Evolutionary conservation across 2,329 filamentous ascomycete genomes (phyloP).

Genomic region (Westerdykella ornata): DNA sequence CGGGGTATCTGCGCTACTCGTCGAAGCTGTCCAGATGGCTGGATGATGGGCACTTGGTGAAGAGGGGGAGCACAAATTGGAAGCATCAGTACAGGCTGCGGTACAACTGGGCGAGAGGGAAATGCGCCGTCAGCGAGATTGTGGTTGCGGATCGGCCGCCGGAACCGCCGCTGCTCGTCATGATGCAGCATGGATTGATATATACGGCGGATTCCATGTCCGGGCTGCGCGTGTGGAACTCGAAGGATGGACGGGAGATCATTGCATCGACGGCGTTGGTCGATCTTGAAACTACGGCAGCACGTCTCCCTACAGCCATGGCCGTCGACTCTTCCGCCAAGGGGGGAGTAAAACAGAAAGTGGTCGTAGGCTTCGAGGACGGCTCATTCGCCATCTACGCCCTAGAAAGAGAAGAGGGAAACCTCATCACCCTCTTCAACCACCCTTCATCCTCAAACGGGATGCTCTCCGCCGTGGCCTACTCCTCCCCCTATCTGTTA

Average conservation of each 20-base stretch:
- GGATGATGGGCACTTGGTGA: conserved; percentile 53
- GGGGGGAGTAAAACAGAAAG: conserved; percentile 23
- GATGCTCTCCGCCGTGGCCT: conserved; percentile 62
- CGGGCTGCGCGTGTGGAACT: conserved; percentile 73
- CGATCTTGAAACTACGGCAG: conserved; percentile 10
- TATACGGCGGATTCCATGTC: conserved; percentile 64
- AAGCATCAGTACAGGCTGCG: conserved; percentile 81
- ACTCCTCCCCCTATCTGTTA: conserved; percentile 67
- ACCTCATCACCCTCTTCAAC: conserved; percentile 49
- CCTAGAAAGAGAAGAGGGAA: conserved; percentile 44
- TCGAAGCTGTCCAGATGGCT: conserved; percentile 56
- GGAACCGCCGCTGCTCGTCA: conserved; percentile 62
- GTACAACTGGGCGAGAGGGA: conserved; percentile 84
- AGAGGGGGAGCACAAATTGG: conserved; percentile 60
- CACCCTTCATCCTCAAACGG: conserved; percentile 59
- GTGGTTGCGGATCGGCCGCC: conserved; percentile 50
- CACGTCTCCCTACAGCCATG: conserved; percentile 53
- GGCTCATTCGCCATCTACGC: conserved; percentile 59
- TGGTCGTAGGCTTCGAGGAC: conserved; percentile 35
- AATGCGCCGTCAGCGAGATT: conserved; percentile 73
- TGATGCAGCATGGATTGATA: conserved; percentile 68
- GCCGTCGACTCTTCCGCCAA: conserved; percentile 50
- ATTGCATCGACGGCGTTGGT: conserved; percentile 45
- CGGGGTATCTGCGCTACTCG: conserved; percentile 44
- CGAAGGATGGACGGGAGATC: conserved; percentile 53